Base-by-base conservation (phyloP, 192 early-diverging fungal genomes). In the Chytriomyces hyalinus region DNA sequence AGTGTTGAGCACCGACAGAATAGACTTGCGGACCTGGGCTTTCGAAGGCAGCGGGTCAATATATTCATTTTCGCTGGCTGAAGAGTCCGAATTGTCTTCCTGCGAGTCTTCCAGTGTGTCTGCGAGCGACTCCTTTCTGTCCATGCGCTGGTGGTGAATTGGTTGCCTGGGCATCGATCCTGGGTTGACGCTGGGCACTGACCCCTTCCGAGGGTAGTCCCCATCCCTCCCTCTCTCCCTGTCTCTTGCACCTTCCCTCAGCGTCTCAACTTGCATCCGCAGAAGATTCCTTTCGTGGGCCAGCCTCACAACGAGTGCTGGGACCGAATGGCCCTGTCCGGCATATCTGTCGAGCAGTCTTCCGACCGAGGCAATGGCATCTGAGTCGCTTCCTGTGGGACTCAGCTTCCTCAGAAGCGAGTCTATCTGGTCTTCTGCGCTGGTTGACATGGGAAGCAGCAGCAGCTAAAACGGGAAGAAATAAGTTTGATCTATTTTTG, bases 211-310 rank as follows among this genome's bases (percentile, higher is more conserved):
- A 36, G 36, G 36, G 57, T 59, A 59, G 17, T n/a, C 17, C 57
- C 17, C 15, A 15, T 15, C 20, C 17, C 57, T 15, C 36, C 1
- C 1, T 36, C 36, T 36, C 36, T 36, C 36, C 36, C 36, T 36
- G 36, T 36, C 36, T 4, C 36, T 36, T 36, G 36, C 36, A 4
- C 3, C 36, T 20, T 59, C 57, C 57, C 57, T 15, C 57, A 59
- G 15, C 28, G n/a, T n/a, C 63, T 65, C 28, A 11, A 17, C 11
- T 26, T 17, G 20, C 17, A 28, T 22, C 28, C 17, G 26, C 20
- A 65, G 63, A 13, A 26, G n/a, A 26, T 65, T 65, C n/a, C 63
- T 15, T 26, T 65, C 63, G 11, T n/a, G 20, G n/a, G 63, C 63
- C 11, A 65, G 63, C 11, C 20, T 17, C 11, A 28, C 63, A 28